Conservation (phyloP, 129 eudicot genomes). For the Daucus carota region DNA sequence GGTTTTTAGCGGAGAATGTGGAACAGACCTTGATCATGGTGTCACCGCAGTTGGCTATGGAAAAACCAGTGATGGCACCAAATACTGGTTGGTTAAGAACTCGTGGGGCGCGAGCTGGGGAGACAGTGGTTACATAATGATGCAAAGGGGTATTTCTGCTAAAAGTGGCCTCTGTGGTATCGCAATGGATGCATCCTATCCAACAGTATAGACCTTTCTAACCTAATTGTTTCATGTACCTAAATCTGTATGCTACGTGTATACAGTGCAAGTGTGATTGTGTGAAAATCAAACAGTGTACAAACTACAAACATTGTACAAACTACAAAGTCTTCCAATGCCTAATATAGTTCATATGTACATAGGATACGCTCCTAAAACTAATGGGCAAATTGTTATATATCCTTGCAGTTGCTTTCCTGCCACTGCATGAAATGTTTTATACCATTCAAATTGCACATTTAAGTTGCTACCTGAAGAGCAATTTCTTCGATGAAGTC, state of each 20-base stretch:
- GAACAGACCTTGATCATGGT: conserved; percentile 24
- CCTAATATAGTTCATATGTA: too few relatives aligned
- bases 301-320: too few relatives aligned
- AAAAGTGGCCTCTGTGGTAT: conserved; percentile 42
- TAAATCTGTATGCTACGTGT: neutral
- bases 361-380: too few relatives aligned
- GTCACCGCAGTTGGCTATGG: conserved; percentile 39
- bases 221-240: neutral
- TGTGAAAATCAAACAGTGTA: neutral
- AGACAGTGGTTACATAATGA: conserved; percentile 43
- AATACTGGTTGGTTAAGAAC: conserved; percentile 32
- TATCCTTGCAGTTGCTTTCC: too few relatives aligned
- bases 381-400: too few relatives aligned
- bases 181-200: conserved; percentile 38
- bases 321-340: too few relatives aligned
- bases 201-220: conserved; percentile 14
- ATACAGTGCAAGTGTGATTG: neutral
- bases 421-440: too few relatives aligned
- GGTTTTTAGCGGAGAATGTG: conserved; percentile 24
- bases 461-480: too few relatives aligned
- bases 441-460: too few relatives aligned
- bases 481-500: too few relatives aligned
- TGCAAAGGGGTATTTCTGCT: conserved; percentile 34
- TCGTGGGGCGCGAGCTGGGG: conserved; percentile 44
- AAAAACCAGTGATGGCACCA: conserved; percentile 11